Evolutionary conservation across 306 rosid species (phyloP).

Genomic region (Dalbergia cochinchinensis): DNA sequence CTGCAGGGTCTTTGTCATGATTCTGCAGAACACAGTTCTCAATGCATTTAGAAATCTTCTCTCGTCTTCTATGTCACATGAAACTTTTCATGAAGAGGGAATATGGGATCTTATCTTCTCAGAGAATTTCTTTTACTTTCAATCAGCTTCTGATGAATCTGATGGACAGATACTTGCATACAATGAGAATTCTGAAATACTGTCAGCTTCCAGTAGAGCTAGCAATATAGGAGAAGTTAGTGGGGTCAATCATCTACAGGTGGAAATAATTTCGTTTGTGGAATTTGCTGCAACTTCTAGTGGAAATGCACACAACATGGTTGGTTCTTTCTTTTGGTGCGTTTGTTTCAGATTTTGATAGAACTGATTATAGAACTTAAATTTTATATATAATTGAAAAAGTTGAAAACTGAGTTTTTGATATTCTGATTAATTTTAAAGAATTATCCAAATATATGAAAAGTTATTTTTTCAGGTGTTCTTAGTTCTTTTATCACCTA

Average conservation of each 20-base stretch:
- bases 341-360: no score
- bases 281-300: constrained; percentile 82
- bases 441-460: neutral
- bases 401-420: no score
- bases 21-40: constrained; percentile 77
- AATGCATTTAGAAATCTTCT: constrained; percentile 75
- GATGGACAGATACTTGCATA: constrained; percentile 51
- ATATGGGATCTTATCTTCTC: constrained; percentile 95
- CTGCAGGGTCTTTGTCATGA: constrained; percentile 75
- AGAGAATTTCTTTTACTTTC: constrained; percentile 84
- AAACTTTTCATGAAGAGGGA: constrained; percentile 81
- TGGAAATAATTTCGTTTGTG: constrained; percentile 81
- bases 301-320: constrained; percentile 78
- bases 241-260: constrained; percentile 74
- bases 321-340: constrained; percentile 43
- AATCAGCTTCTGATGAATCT: constrained; percentile 61
- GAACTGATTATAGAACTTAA: no score
- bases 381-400: no score
- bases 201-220: constrained; percentile 56
- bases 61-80: constrained; percentile 67
- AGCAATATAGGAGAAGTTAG: constrained; percentile 51
- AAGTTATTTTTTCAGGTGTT: neutral
- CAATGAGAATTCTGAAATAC: constrained; percentile 55
- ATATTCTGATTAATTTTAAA: no score
- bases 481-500: neutral